Base-by-base conservation (phyloP, 495 filamentous ascomycete species). In the Xylaria intraflava region DNA sequence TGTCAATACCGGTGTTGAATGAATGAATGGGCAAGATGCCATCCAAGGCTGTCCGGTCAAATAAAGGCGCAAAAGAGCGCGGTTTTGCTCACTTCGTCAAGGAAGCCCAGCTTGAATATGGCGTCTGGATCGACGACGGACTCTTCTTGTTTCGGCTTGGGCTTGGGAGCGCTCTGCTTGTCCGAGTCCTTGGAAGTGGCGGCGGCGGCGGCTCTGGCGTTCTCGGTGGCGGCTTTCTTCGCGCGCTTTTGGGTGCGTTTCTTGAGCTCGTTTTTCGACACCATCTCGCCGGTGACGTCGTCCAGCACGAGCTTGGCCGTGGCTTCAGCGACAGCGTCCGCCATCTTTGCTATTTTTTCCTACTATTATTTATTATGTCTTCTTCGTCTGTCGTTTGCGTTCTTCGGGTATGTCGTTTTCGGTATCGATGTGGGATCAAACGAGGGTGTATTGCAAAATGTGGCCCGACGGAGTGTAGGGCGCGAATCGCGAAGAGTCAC, bases 71-170 rank as follows among this genome's bases (percentile, higher is more conserved):
- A n/a, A 9, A 11, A 14, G 31, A 27, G 36, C 16, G n/a, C 17
- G 26, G 11, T 23, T 1, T 7, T 30, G 6, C 22, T 38, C 11
- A 51, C 48, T 2, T 84, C 81, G 55, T 81, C 79, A 27, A 95
- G 78, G 73, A 88, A 96, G 31, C 90, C 90, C 57, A 83, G 77
- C 69, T 86, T 85, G 79, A 96, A 95, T 76, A 93, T 87, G 53
- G 80, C 72, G 52, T 88, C 77, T 0, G 83, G 79, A 56, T 90
- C 87, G 45, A 77, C 66, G 6, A 74, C 59, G 27, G 76, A 64
- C 45, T 79, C 75, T 16, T 76, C 67, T 17, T 67, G 41, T 47
- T 73, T 74, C 4, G 55, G 45, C 44, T 61, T 64, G 3, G 63
- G 64, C 49, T 78, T 74, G 17, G 70, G 57, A 41, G 69, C 59